phyloP scores from a whole-genome alignment of 2,329 filamentous ascomycete genomes.

The Lojkania enalia region DNA sequence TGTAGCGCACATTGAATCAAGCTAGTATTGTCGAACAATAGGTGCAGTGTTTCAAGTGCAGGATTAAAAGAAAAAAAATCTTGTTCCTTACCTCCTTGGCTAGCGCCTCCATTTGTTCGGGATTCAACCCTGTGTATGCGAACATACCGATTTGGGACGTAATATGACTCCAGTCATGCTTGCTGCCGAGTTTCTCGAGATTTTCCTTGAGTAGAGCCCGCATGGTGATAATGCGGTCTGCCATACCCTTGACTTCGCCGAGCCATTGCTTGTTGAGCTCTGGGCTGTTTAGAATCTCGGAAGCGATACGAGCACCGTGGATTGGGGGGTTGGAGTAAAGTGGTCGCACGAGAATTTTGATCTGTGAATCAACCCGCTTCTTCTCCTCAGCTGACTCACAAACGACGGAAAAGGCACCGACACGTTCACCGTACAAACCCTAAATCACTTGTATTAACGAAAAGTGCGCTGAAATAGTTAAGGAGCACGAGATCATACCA shows the following conservation, averaged over 20 bases:
- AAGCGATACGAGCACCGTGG: slow-evolving; percentile 92
- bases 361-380: slow-evolving; percentile 92
- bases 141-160: slow-evolving; percentile 98
- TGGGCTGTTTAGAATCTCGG: slow-evolving; percentile 85
- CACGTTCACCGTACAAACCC: slow-evolving; percentile 98
- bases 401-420: slow-evolving; percentile 93
- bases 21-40: background rate
- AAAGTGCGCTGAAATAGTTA: no score
- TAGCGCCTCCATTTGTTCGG: slow-evolving; percentile 88
- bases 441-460: slow-evolving; percentile 39
- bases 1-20: background rate
- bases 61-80: background rate
- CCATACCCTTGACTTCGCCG: slow-evolving; percentile 96
- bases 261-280: slow-evolving; percentile 92
- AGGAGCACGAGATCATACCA: slow-evolving; percentile 67
- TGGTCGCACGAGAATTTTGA: slow-evolving; percentile 97
- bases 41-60: background rate
- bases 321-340: slow-evolving; percentile 98
- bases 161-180: slow-evolving; percentile 99
- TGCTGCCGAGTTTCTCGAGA: slow-evolving; percentile 90
- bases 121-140: slow-evolving; percentile 89
- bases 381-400: slow-evolving; percentile 85
- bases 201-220: slow-evolving; percentile 91
- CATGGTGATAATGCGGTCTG: slow-evolving; percentile 99
- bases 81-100: slow-evolving; percentile 71